Percentiles rank a stretch among this genome's conserved stretches.
phyloP scores from a whole-genome alignment of 148 eudicot genomes.

The Vaccinium darrowii region DNA sequence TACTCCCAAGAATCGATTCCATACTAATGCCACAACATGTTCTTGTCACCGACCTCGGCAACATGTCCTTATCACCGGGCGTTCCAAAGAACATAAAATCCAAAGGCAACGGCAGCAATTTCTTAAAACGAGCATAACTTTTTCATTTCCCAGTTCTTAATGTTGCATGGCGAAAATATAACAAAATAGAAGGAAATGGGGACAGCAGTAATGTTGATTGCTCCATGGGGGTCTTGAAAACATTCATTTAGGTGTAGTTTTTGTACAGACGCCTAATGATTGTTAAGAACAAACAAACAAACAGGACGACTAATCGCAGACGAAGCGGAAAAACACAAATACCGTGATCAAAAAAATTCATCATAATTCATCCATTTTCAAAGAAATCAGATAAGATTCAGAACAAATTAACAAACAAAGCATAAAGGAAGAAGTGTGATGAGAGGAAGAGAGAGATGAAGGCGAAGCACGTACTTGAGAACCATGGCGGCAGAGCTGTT shows the following conservation, averaged over 20 bases:
- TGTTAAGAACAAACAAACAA: background rate
- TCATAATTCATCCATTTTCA: background rate
- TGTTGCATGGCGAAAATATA: background rate
- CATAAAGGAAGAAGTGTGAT: background rate
- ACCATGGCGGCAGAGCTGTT: conserved; percentile 23
- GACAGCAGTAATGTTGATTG: too few relatives aligned
- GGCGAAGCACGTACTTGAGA: conserved; percentile 21
- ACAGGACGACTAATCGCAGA: background rate
- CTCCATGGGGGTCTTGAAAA: background rate
- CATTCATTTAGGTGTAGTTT: background rate
- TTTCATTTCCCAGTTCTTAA: background rate
- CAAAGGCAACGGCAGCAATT: too few relatives aligned
- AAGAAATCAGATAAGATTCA: background rate
- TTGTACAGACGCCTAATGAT: too few relatives aligned
- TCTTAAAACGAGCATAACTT: background rate
- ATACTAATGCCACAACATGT: too few relatives aligned
- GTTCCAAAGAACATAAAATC: too few relatives aligned
- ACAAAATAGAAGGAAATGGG: too few relatives aligned
- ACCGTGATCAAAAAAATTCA: background rate
- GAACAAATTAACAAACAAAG: background rate
- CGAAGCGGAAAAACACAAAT: background rate
- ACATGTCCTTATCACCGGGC: too few relatives aligned
- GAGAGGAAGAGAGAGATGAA: background rate
- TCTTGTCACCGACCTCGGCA: too few relatives aligned
- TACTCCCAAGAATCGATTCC: background rate